Evolutionary conservation across 805 yeast species (phyloP), one percentile per base, ranked within the genome.

Genomic region (Metschnikowia lachancei): DNA sequence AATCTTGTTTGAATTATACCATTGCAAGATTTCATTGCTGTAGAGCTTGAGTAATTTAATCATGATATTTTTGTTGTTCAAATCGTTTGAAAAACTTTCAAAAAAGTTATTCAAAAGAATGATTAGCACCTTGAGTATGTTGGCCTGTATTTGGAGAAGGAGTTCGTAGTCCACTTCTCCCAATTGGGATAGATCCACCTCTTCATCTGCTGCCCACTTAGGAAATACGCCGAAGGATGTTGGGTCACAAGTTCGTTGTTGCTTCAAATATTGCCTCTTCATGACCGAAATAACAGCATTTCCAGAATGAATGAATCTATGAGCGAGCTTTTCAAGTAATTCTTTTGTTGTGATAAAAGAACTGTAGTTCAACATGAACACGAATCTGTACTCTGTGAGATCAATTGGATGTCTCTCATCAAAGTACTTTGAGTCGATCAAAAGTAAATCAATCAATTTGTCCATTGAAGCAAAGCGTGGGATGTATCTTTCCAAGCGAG

Each of bases 141-240:
- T 95, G 32, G 85, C 73, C 60, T 90, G 94, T 36, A 91, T 86
- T 58, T 83, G 87, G 10, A 85, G 82, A 37, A 87, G 82, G 45
- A 81, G 75, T 37, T 75, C 76, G 75, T 84, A 82, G 55, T 84
- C 85, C 29, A 85, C 72, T 3, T 76, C 76, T 0, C 75, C 76
- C 33, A 70, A 58, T 13, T 59, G 65, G 14, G 64, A 68, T 22
- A 77, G 69, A 36, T 70, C 69, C 3, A 66, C 65, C 2, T 61
- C 51, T 4, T 57, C 50, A 47, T 71, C 75, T 24, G 64, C 47
- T 30, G 71, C 72, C 94, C 94, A 86, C 34, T 77, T 76, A 0
- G 89, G 90, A 55, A 78, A 78, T 9, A 41, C 46, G 3, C 55
- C 56, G 28, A 53, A 50, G 1, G 54, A 35, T 11, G 44, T 30